A percentile compares a stretch with the other conserved stretches of the same genome.
Evolutionary conservation across 495 filamentous ascomycete species (phyloP).

Genomic region (Penicillium cinerascens): DNA sequence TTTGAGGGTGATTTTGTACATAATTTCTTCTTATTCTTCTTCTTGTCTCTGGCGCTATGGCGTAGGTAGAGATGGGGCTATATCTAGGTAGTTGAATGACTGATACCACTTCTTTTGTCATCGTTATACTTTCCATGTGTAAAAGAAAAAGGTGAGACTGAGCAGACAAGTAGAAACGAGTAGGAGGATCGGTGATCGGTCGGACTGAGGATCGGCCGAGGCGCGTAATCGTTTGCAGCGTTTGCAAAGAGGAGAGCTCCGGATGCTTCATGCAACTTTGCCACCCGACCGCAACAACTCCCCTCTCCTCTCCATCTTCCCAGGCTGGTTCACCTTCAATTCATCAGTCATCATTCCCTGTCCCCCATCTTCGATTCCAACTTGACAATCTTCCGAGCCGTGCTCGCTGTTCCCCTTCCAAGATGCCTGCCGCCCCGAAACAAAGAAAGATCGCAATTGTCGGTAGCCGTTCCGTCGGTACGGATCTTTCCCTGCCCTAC

Average conservation of each 20-base stretch:
- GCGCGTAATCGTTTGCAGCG: constrained; percentile 25
- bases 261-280: constrained; percentile 26
- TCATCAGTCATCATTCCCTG: background rate
- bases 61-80: background rate
- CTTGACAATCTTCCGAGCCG: background rate
- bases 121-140: background rate
- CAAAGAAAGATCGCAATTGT: constrained; percentile 98
- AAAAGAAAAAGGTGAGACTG: background rate
- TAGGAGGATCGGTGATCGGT: background rate
- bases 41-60: background rate
- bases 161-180: background rate
- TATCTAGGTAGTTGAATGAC: background rate
- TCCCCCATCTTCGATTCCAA: background rate
- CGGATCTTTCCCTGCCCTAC: constrained; percentile 19
- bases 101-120: background rate
- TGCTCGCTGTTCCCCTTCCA: constrained; percentile 6
- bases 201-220: background rate
- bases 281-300: constrained; percentile 17
- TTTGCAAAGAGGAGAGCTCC: constrained; percentile 25
- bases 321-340: background rate
- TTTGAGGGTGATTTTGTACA: background rate
- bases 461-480: constrained; percentile 95
- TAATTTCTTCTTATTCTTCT: background rate
- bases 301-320: background rate
- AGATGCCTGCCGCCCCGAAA: constrained; percentile 81